Conservation (phyloP, 345 rosid species). For the Isatis tinctoria region DNA sequence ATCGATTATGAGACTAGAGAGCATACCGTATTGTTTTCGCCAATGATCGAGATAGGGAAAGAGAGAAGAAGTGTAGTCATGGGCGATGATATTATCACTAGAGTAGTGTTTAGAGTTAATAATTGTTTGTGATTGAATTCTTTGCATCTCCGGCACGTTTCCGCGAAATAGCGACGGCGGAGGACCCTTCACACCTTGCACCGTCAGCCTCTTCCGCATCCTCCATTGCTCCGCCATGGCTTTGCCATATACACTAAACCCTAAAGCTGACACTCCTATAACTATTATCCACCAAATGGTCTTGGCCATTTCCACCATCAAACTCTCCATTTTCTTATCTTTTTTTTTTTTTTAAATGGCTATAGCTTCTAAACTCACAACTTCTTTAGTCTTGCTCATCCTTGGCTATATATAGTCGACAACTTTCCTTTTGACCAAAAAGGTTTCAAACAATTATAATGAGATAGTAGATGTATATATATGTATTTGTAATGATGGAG, state of each 20-base stretch:
- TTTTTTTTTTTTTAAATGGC: neutral
- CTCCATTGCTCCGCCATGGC: conserved; percentile 27
- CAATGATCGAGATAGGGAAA: conserved; percentile 77
- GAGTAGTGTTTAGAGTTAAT: conserved; percentile 15
- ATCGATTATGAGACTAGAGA: neutral
- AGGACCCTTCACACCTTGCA: conserved; percentile 76
- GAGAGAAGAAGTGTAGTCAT: conserved; percentile 66
- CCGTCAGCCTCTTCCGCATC: conserved; percentile 36
- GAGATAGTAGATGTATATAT: neutral
- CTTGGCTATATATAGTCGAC: conserved; percentile 16
- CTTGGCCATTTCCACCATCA: conserved; percentile 12
- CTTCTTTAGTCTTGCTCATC: neutral
- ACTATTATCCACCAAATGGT: conserved; percentile 21
- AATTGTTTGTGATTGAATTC: conserved; percentile 33
- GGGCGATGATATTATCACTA: conserved; percentile 42
- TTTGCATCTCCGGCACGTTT: conserved; percentile 65
- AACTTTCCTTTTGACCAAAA: conserved; percentile 2
- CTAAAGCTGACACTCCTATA: conserved; percentile 23
- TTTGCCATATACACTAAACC: conserved; percentile 21
- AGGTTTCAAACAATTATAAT: neutral
- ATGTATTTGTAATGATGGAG: neutral
- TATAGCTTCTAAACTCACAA: conserved; percentile 9
- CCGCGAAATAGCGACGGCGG: conserved; percentile 54
- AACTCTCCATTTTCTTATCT: conserved; percentile 19
- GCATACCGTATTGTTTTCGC: conserved; percentile 70